Percentiles rank a stretch among this genome's conserved stretches.
These are phyloP conservation scores for Bertia moriformis DNA, from an alignment of 2,329 filamentous ascomycete species.

Conservation along the genomic window DNA sequence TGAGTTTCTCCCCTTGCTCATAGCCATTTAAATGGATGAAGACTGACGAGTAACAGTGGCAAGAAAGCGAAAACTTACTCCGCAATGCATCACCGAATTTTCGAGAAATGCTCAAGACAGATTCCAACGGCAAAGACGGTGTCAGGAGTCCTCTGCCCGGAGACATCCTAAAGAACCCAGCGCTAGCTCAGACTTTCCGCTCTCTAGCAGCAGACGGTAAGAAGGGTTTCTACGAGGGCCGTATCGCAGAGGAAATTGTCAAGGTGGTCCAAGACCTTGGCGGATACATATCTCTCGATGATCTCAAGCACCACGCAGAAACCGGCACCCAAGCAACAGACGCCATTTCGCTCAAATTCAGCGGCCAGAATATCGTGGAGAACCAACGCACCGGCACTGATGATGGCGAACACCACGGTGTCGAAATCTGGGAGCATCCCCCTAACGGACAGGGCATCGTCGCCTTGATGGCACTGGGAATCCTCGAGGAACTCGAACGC, in stretches of 20 bases:
- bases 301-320: slow-evolving; percentile 64
- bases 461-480: slow-evolving; percentile 83
- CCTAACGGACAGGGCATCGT: slow-evolving; percentile 95
- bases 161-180: slow-evolving; percentile 78
- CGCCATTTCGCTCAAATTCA: slow-evolving; percentile 70
- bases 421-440: slow-evolving; percentile 91
- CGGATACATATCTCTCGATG: slow-evolving; percentile 64
- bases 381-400: slow-evolving; percentile 9
- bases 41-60: slow-evolving; percentile 46
- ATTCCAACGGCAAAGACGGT: slow-evolving; percentile 51
- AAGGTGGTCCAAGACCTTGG: slow-evolving; percentile 64
- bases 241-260: slow-evolving; percentile 67
- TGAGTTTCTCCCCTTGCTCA: slow-evolving; percentile 24
- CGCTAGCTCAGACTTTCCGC: slow-evolving; percentile 68
- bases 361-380: slow-evolving; percentile 40
- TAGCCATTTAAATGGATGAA: neutral
- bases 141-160: slow-evolving; percentile 63
- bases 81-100: slow-evolving; percentile 70
- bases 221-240: slow-evolving; percentile 77
- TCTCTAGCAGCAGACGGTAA: slow-evolving; percentile 68
- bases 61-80: slow-evolving; percentile 43
- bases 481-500: slow-evolving; percentile 72
- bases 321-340: slow-evolving; percentile 29
- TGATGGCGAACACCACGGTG: slow-evolving; percentile 29
- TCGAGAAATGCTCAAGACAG: slow-evolving; percentile 72